Evolutionary conservation across 2,329 filamentous ascomycete species (phyloP).

Genomic region (Claviceps capensis): DNA sequence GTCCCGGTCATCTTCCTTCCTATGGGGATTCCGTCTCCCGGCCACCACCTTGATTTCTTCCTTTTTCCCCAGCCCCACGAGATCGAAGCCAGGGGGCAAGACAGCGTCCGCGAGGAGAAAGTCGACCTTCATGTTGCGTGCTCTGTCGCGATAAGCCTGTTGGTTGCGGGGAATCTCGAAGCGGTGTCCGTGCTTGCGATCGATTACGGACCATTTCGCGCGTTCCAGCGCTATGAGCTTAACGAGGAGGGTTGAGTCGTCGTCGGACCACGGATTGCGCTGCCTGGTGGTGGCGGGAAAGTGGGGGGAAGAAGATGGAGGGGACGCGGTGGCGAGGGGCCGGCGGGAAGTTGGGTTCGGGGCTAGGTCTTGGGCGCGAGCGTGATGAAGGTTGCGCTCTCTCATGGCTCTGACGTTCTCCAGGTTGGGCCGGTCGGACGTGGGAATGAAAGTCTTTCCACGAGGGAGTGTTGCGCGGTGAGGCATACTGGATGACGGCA

Average conservation of each 20-base stretch:
- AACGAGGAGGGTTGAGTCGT: conserved; percentile 29
- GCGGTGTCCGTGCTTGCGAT: conserved; percentile 14
- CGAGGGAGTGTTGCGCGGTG: neutral
- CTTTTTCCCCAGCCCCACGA: conserved; percentile 35
- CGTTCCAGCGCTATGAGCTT: conserved; percentile 21
- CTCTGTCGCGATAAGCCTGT: conserved; percentile 44
- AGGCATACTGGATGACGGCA: conserved; percentile 9
- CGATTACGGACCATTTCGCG: conserved; percentile 19
- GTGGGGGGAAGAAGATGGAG: neutral
- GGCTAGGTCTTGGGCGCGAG: neutral
- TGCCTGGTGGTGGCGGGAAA: conserved; percentile 6
- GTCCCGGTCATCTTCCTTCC: conserved; percentile 33
- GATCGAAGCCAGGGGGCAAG: conserved; percentile 36
- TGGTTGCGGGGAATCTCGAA: conserved; percentile 35
- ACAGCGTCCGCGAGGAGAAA: conserved; percentile 29
- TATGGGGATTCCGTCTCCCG: conserved; percentile 34
- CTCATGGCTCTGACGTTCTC: neutral
- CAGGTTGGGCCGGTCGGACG: neutral
- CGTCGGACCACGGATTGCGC: conserved; percentile 27
- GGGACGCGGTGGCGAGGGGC: neutral
- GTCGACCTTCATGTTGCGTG: conserved; percentile 41
- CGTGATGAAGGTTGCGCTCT: neutral
- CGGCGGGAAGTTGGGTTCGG: neutral
- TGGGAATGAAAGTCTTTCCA: too few relatives aligned
- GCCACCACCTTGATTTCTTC: conserved; percentile 28